phyloP scores from a whole-genome alignment of 371 early-diverging fungal genomes.

The Mucor piriformis region DNA sequence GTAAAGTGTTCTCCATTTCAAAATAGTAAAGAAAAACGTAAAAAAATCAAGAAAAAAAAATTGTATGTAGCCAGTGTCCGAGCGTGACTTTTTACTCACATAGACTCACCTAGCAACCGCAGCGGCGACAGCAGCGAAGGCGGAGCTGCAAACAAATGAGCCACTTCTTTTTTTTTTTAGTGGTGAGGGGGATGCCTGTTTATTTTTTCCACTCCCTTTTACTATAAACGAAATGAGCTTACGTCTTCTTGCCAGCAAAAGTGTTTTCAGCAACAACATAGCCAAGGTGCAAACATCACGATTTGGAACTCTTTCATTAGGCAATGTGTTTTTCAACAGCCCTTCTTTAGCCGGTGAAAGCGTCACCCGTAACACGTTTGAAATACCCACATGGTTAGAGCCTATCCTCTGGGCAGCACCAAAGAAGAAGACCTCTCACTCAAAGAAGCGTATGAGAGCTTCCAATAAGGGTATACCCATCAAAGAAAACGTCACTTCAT shows the following conservation, averaged over 20 bases:
- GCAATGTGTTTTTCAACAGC: not conserved
- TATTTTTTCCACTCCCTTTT: constrained; percentile 7
- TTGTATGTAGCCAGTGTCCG: too few relatives aligned
- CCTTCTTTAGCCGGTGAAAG: constrained; percentile 3
- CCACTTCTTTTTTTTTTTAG: constrained; percentile 5
- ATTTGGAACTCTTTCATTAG: constrained; percentile 20
- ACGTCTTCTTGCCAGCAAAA: constrained; percentile 8
- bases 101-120: too few relatives aligned
- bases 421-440: constrained; percentile 86
- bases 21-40: not conserved
- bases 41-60: constrained; percentile 1
- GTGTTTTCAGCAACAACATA: not conserved
- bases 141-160: constrained; percentile 17
- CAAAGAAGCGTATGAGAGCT: constrained; percentile 85
- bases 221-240: constrained; percentile 10
- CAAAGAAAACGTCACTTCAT: constrained; percentile 70
- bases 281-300: constrained; percentile 14
- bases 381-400: constrained; percentile 52
- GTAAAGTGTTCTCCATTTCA: constrained; percentile 19
- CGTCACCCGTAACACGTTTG: constrained; percentile 29
- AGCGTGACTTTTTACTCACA: constrained; percentile 10
- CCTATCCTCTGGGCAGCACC: constrained; percentile 80
- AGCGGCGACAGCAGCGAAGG: too few relatives aligned
- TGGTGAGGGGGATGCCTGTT: constrained; percentile 8
- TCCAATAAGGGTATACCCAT: constrained; percentile 80